Conservation (phyloP, 2,329 filamentous ascomycete genomes). For the Ustulina deusta region DNA sequence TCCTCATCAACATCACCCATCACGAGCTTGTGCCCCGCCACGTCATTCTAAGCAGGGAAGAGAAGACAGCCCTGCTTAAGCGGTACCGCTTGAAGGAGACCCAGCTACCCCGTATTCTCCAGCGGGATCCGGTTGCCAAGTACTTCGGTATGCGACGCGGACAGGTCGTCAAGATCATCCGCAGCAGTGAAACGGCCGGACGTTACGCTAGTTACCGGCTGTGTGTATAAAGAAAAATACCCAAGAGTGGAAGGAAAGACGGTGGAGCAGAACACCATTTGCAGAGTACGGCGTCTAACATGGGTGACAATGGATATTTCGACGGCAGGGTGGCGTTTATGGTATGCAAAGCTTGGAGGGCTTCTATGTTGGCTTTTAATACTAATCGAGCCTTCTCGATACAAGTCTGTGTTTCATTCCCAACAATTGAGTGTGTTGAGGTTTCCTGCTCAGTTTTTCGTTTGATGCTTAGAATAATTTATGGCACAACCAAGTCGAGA, state of each 20-base stretch:
- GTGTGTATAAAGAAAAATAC: conserved; percentile 63
- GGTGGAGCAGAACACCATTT: conserved; percentile 35
- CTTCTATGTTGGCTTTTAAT: conserved; percentile 28
- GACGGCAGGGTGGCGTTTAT: conserved; percentile 42
- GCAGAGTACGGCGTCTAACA: conserved; percentile 44
- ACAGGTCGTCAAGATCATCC: conserved; percentile 98
- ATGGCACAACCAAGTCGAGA: background rate
- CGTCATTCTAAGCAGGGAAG: conserved; percentile 87
- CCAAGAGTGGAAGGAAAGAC: conserved; percentile 11
- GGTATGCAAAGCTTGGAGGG: conserved; percentile 30
- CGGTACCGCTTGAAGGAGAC: conserved; percentile 97
- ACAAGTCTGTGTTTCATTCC: conserved; percentile 22
- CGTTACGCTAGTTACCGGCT: conserved; percentile 94
- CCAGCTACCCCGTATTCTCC: conserved; percentile 91
- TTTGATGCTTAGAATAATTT: background rate
- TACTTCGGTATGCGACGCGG: conserved; percentile 92
- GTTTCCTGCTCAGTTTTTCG: background rate
- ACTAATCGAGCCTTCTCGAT: conserved; percentile 25
- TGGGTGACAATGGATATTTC: conserved; percentile 38
- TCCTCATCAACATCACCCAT: conserved; percentile 97
- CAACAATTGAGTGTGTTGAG: conserved; percentile 8
- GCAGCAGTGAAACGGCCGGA: conserved; percentile 93
- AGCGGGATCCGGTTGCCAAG: conserved; percentile 90
- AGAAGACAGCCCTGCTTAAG: conserved; percentile 87
- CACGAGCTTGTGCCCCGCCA: conserved; percentile 97